Conservation (phyloP, 495 filamentous ascomycete genomes). For the Trichodelitschia bisporula region DNA sequence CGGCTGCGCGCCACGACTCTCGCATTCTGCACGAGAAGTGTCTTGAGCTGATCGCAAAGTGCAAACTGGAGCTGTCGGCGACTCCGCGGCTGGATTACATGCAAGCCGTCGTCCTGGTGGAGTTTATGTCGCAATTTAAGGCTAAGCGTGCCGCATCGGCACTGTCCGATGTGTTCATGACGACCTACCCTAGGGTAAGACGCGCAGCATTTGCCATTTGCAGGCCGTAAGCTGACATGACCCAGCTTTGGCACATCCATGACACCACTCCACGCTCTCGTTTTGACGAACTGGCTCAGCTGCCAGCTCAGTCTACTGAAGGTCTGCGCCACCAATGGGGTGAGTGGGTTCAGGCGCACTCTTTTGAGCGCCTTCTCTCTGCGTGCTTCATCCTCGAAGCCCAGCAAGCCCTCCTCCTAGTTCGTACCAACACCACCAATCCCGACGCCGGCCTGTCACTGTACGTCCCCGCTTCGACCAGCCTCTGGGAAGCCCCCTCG, state of each 20-base stretch:
- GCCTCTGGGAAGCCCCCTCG: conserved; percentile 9
- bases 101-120: conserved; percentile 13
- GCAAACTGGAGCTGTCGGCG: conserved; percentile 7
- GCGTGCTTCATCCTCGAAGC: conserved; percentile 14
- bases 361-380: conserved; percentile 11
- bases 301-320: conserved; percentile 3
- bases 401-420: conserved; percentile 13
- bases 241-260: conserved; percentile 7
- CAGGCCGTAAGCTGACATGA: conserved; percentile 1
- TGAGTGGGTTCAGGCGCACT: conserved; percentile 6
- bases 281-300: conserved; percentile 1
- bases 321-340: conserved; percentile 6
- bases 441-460: conserved; percentile 7
- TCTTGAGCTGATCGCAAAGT: conserved; percentile 15
- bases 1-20: conserved; percentile 15
- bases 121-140: conserved; percentile 14
- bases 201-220: background rate
- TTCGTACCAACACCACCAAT: conserved; percentile 1
- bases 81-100: conserved; percentile 11
- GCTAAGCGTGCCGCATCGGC: conserved; percentile 10
- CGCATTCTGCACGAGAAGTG: conserved; percentile 16
- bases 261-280: conserved; percentile 3
- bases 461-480: conserved; percentile 8
- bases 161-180: conserved; percentile 11
- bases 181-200: conserved; percentile 10